Evolutionary conservation across 257 asterid species (phyloP), one percentile per base, ranked within the genome.

Genomic region (Primulina eburnea): DNA sequence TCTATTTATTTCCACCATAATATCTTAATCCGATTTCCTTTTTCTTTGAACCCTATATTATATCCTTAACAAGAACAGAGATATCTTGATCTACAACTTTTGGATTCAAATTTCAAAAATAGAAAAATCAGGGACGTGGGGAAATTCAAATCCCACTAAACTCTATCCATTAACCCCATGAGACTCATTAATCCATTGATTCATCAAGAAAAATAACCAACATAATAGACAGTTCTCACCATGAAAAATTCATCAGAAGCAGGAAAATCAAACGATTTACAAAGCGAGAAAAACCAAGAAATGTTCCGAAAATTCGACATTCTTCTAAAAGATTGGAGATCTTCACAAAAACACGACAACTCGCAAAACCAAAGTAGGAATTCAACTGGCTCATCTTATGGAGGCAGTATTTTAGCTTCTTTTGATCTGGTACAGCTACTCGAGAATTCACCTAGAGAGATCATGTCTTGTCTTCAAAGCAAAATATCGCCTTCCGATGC

Each of bases 391-490:
- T 56, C 77, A 26, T 40, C 57, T 60, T 17, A 10, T 38, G 20
- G 21, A 1, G 16, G 24, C 40, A 24, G 29, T 9, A 29, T n/a
- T 2, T 28, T 64, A 10, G 28, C 77, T 9, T 58, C 76, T 28
- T 67, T 65, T 0, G 59, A 76, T 66, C 63, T 56, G 8, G 73
- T 75, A 2, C 28, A 62, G 9, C 73, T 75, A 2, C 29, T 80
- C 21, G 59, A 67, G 20, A 79, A 70, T 5, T 86, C 92, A 50
- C 89, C 88, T n/a, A 71, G 74, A 70, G 61, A 34, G 33, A 68
- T 82, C 65, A 82, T 87, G 89, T 75, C 86, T 67, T 77, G 75
- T 67, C 77, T 87, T 8, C 92, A 84, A 62, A 77, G 57, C 32
- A 72, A 6, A 34, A 52, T 34, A 40, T 64, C 83, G 0, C 73